phyloP scores from a whole-genome alignment of 2,329 filamentous ascomycete species.

The Helotiales sp. region DNA sequence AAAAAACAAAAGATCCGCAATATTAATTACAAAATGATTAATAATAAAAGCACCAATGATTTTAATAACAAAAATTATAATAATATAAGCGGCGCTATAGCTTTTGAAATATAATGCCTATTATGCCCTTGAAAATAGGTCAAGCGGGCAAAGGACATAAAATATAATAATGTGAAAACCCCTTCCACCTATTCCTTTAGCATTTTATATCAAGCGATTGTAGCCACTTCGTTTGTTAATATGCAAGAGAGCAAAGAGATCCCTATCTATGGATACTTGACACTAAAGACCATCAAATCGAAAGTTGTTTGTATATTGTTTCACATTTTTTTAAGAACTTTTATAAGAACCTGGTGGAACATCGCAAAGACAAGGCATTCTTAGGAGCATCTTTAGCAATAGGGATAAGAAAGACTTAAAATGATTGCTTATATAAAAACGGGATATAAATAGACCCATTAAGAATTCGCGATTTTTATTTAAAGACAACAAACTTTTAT shows the following conservation, averaged over 20 bases:
- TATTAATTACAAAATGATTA: constrained; percentile 26
- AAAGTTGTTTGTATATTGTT: constrained; percentile 30
- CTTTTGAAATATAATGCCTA: no score
- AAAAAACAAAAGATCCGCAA: constrained; percentile 20
- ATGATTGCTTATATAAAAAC: constrained; percentile 20
- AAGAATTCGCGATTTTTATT: constrained; percentile 24
- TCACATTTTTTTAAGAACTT: constrained; percentile 31
- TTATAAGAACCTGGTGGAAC: constrained; percentile 14
- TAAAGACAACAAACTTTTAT: constrained; percentile 26
- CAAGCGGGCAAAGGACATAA: constrained; percentile 20
- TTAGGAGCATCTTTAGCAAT: constrained; percentile 13
- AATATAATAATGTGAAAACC: constrained; percentile 15
- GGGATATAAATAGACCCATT: no score
- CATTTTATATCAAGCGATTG: constrained; percentile 25
- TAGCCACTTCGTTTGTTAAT: constrained; percentile 18
- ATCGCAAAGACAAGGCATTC: constrained; percentile 18
- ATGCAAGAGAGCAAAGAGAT: no score
- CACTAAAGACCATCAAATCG: constrained; percentile 27
- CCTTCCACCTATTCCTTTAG: constrained; percentile 26
- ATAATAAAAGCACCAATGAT: constrained; percentile 25
- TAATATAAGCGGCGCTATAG: no score
- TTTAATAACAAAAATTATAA: no score
- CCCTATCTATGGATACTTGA: constrained; percentile 26
- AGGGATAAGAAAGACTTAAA: constrained; percentile 20
- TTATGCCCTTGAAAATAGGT: constrained; percentile 22